A percentile compares a stretch with the other conserved stretches of the same genome.
Conservation (phyloP, 345 rosid species). For the Cardamine occulta region DNA sequence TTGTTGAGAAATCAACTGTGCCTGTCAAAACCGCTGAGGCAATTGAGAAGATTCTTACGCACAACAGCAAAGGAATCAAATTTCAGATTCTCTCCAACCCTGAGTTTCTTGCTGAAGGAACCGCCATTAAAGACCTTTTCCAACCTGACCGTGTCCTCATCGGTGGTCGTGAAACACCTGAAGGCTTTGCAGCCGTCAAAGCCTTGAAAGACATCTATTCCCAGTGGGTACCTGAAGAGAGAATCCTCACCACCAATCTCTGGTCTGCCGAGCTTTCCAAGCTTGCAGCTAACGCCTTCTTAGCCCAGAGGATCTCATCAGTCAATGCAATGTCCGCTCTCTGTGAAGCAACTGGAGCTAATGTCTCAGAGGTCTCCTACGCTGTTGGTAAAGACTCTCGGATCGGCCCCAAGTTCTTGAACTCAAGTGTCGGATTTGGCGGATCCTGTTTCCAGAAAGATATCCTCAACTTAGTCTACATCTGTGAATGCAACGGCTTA, state of each 20-base stretch:
- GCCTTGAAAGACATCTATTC: slow-evolving; percentile 83
- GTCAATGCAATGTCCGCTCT: slow-evolving; percentile 95
- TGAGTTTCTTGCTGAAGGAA: slow-evolving; percentile 96
- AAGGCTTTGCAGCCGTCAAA: slow-evolving; percentile 75
- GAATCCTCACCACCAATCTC: slow-evolving; percentile 84
- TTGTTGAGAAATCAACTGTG: slow-evolving; percentile 95
- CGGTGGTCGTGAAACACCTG: slow-evolving; percentile 91
- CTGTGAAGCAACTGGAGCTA: slow-evolving; percentile 88
- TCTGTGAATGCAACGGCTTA: slow-evolving; percentile 91
- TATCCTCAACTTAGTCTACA: slow-evolving; percentile 82
- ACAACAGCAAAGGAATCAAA: slow-evolving; percentile 91
- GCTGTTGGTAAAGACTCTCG: slow-evolving; percentile 82
- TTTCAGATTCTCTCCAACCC: slow-evolving; percentile 95
- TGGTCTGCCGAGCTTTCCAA: slow-evolving; percentile 97
- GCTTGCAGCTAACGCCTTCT: slow-evolving; percentile 92
- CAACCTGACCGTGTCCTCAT: slow-evolving; percentile 85
- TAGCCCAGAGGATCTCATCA: slow-evolving; percentile 91
- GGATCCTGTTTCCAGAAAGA: slow-evolving; percentile 96
- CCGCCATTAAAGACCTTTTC: slow-evolving; percentile 77
- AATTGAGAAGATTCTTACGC: slow-evolving; percentile 85
- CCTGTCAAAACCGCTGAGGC: slow-evolving; percentile 96
- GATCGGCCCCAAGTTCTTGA: slow-evolving; percentile 86
- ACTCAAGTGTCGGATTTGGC: slow-evolving; percentile 88
- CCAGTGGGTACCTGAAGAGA: slow-evolving; percentile 84
- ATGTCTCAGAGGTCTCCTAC: slow-evolving; percentile 74